Conservation (phyloP, 495 filamentous ascomycete genomes). For the Parachaetomium inaequale region DNA sequence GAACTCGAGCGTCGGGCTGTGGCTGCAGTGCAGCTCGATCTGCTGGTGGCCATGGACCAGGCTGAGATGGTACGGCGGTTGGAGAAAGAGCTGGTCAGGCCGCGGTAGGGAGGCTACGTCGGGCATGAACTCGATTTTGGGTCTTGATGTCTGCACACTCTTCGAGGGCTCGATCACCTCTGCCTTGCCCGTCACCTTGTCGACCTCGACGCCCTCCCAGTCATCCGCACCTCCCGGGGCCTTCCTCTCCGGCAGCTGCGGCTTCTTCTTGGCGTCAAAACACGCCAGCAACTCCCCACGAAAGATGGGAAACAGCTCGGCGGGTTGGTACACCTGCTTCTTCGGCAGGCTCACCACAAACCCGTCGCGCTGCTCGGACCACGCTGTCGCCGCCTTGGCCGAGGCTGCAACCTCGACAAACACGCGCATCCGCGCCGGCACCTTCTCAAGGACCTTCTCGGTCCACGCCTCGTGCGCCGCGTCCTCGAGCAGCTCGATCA, state of each 20-base stretch:
- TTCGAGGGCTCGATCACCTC: slow-evolving; percentile 16
- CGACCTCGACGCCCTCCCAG: slow-evolving; percentile 34
- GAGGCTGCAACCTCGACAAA: slow-evolving; percentile 31
- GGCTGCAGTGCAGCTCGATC: slow-evolving; percentile 39
- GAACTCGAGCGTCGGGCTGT: slow-evolving; percentile 39
- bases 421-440: slow-evolving; percentile 23
- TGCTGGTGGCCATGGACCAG: slow-evolving; percentile 16
- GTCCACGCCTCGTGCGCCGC: slow-evolving; percentile 31
- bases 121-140: slow-evolving; percentile 31
- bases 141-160: neutral
- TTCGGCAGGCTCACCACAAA: slow-evolving; percentile 36
- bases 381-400: slow-evolving; percentile 18
- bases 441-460: slow-evolving; percentile 30
- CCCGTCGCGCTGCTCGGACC: slow-evolving; percentile 23
- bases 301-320: slow-evolving; percentile 32
- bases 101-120: slow-evolving; percentile 29
- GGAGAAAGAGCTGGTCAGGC: slow-evolving; percentile 37
- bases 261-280: slow-evolving; percentile 25
- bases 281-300: slow-evolving; percentile 26
- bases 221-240: slow-evolving; percentile 24
- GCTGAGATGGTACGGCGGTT: slow-evolving; percentile 40
- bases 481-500: slow-evolving; percentile 37
- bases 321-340: slow-evolving; percentile 20
- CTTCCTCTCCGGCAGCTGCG: neutral
- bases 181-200: slow-evolving; percentile 22